phyloP scores from a whole-genome alignment of 768 basidiomycete species.

The Clathrus columnatus region DNA sequence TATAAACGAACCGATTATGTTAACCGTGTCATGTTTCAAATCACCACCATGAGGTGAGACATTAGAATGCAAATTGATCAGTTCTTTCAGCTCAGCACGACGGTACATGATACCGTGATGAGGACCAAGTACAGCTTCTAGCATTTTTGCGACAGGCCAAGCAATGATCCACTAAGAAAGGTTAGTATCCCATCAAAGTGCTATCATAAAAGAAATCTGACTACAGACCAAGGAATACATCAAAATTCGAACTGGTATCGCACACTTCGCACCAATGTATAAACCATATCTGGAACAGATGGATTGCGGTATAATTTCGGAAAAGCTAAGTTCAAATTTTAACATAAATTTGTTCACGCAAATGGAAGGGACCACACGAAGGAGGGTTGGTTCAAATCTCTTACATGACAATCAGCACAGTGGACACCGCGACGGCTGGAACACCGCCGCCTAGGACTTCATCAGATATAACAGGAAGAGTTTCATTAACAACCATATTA shows the following conservation, averaged over 20 bases:
- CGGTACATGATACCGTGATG: constrained; percentile 92
- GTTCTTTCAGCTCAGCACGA: constrained; percentile 76
- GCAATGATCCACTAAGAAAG: constrained; percentile 52
- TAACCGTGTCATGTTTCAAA: constrained; percentile 76
- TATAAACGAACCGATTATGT: constrained; percentile 77
- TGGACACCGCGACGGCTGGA: constrained; percentile 71
- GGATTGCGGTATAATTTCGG: constrained; percentile 89
- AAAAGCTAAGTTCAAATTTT: constrained; percentile 45
- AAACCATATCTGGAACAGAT: constrained; percentile 88
- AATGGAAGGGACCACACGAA: background rate
- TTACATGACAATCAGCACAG: constrained; percentile 81
- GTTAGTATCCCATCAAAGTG: background rate
- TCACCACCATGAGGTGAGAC: constrained; percentile 70
- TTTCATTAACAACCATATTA: constrained; percentile 91
- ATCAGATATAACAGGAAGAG: constrained; percentile 77
- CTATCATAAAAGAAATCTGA: background rate
- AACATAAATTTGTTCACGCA: constrained; percentile 1
- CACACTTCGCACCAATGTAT: constrained; percentile 84
- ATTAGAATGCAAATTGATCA: constrained; percentile 81
- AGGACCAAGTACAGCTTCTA: constrained; percentile 67
- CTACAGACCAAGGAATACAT: constrained; percentile 54
- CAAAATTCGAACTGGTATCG: constrained; percentile 52
- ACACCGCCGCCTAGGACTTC: constrained; percentile 72
- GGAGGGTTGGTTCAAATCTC: constrained; percentile 19
- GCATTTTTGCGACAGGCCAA: constrained; percentile 80